Evolutionary conservation across 176 grass and related monocot genomes (phyloP), one percentile per base, ranked within the genome.

Genomic region (Coix lacrymajobi): DNA sequence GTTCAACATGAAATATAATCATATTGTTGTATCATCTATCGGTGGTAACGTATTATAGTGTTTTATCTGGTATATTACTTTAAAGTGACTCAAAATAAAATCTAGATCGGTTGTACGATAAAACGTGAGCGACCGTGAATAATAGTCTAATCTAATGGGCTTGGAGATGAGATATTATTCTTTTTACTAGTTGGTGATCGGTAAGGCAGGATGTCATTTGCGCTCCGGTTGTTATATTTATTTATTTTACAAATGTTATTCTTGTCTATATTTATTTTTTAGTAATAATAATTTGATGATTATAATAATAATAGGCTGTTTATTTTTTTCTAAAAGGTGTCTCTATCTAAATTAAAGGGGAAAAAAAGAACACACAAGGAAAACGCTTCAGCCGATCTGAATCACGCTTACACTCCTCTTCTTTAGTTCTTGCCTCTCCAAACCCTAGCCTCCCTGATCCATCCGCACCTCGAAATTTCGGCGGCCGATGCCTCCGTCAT

Each of bases 391-490:
- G 46, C 67, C 58, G 68, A 82, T 82, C 67, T 79, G 65, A 81
- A 62, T 66, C 78, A 30, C 71, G 38, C 71, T 73, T 38, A 66
- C 63, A 34, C 34, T 66, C 51, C 24, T 52, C 46, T 40, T 57
- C 31, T 7, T 10, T 33, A 68, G 63, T 77, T 57, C 78, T 52
- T 85, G 34, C 72, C 58, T 49, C 75, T 26, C 58, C 84, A 90
- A 90, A 90, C 88, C 88, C 88, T 90, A 90, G 88, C 67, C 68
- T 56, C 77, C 29, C 71, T 39, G 62, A 76, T 87, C 78, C 62
- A 46, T 87, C 71, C 8, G 37, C 66, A 26, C 82, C 77, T 86
- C 37, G 19, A 62, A 75, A 78, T 83, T 90, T 68, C 79, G 79
- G 67, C 84, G 66, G 79, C 69, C 77, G 77, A 90, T 90, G 88